A percentile compares a stretch with the other conserved stretches of the same genome.
Evolutionary conservation across 352 stramenopile species (phyloP).

Genomic region (Pythium periplocum): DNA sequence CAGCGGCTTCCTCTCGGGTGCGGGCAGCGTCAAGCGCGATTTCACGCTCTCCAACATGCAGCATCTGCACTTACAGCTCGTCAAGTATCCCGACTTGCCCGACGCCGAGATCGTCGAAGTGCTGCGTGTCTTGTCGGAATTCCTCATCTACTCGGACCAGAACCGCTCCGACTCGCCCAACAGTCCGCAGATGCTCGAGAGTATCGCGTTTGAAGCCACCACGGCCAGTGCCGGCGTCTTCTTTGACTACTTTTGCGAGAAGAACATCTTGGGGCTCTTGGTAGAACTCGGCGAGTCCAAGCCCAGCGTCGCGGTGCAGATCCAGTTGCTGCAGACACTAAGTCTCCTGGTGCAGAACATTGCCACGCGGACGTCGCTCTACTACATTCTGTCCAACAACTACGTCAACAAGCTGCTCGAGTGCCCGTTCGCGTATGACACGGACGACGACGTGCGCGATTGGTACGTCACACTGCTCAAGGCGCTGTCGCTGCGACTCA

Average conservation of each 20-base stretch:
- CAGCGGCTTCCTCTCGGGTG: slow-evolving; percentile 15
- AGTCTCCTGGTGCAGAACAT: slow-evolving; percentile 91
- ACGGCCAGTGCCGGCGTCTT: slow-evolving; percentile 50
- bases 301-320: slow-evolving; percentile 70
- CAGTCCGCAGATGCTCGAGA: not conserved
- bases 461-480: slow-evolving; percentile 89
- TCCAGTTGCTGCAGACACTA: slow-evolving; percentile 92
- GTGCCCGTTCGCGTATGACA: slow-evolving; percentile 59
- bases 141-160: slow-evolving; percentile 88
- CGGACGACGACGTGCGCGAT: slow-evolving; percentile 82
- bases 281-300: slow-evolving; percentile 70
- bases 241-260: slow-evolving; percentile 97
- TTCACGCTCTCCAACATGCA: slow-evolving; percentile 72
- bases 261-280: slow-evolving; percentile 91
- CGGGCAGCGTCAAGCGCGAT: not conserved
- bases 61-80: slow-evolving; percentile 68
- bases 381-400: slow-evolving; percentile 95
- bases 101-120: slow-evolving; percentile 79
- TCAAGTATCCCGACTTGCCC: slow-evolving; percentile 43
- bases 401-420: slow-evolving; percentile 92
- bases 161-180: slow-evolving; percentile 34
- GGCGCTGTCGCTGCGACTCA: slow-evolving; percentile 78
- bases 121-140: slow-evolving; percentile 75
- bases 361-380: slow-evolving; percentile 85
- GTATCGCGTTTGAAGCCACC: slow-evolving; percentile 15